Evolutionary conservation across 1,284 basidiomycete species (phyloP).

Genomic region (Ceratorhiza oryzae-sativae): DNA sequence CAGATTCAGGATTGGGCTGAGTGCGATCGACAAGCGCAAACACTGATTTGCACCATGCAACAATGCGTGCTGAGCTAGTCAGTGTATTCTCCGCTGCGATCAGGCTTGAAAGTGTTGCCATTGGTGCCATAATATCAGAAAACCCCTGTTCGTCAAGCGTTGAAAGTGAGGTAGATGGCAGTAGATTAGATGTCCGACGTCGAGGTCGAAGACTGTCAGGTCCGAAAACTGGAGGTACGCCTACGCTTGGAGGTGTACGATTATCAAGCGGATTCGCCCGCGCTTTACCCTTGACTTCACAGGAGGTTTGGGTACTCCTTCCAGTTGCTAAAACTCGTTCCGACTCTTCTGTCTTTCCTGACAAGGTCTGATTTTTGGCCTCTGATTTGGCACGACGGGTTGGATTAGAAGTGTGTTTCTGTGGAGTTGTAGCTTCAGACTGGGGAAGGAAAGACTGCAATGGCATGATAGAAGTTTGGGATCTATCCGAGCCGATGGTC

Average conservation of each 20-base stretch:
- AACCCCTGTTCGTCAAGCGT: neutral
- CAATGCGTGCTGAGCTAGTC: constrained; percentile 64
- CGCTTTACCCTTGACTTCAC: too few relatives aligned
- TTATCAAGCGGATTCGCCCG: too few relatives aligned
- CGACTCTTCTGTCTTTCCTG: neutral
- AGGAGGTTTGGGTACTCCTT: too few relatives aligned
- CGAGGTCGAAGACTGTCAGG: too few relatives aligned
- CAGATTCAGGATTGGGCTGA: constrained; percentile 47
- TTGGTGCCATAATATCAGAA: constrained; percentile 48
- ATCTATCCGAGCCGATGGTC: neutral
- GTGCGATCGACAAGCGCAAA: constrained; percentile 77
- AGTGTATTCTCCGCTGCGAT: constrained; percentile 58
- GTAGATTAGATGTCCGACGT: too few relatives aligned
- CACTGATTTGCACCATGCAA: constrained; percentile 82
- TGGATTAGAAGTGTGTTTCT: neutral
- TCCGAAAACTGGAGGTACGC: too few relatives aligned
- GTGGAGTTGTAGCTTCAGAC: neutral
- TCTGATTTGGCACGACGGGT: neutral
- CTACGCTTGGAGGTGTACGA: too few relatives aligned
- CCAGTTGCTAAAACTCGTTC: too few relatives aligned
- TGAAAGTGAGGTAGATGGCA: neutral
- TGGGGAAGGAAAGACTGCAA: neutral
- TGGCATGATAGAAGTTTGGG: neutral
- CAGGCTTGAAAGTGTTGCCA: constrained; percentile 67
- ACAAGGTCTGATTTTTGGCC: neutral